Base-by-base conservation (phyloP, 164 flowering plant species). In the Berberis vulgaris region DNA sequence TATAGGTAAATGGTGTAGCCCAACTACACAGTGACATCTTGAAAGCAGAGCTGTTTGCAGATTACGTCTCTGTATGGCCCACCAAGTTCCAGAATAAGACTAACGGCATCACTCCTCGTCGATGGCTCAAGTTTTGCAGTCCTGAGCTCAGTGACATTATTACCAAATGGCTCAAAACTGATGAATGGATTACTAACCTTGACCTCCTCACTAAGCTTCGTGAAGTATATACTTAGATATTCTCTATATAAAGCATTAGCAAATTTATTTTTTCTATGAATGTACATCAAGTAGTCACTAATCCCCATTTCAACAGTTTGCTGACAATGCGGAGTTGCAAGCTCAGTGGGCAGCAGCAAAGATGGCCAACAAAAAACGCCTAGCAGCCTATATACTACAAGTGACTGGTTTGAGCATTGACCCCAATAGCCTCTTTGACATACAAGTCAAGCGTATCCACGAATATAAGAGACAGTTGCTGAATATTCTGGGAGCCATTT, bases 1-100 rank as follows among this genome's bases (percentile, higher is more conserved):
- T 75, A 65, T 74, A 94, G 99, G 97, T 94, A 11, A 94, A 94
- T 80, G 99, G 99, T 75, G 99, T 94, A 55, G 99, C 99, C 43
- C 90, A 89, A 74, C 72, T 94, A 46, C 99, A 94, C 71, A 91
- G 96, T 76, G 97, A 91, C 77, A 91, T 94, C 62, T 77, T 94
- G 50, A 94, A 80, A 71, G 39, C 85, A 7, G 97, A 94, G 76
- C 76, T 94, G 65, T 91, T 94, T 79, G 87, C 84, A 47, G 96
- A 94, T 63, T 94, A 87, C 71, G 97, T 89, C 66, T 87, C 96
- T 49, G 52, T 94, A 72, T 94, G 99, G 99, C 99, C 99, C 7
- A 76, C 74, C 68, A 91, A 91, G 76, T 88, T 94, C 65, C 97
- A 94, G 75, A 94, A 94, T 71, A 94, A 94, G 68, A 94, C 99